Conservation (phyloP, 495 filamentous ascomycete genomes). For the Ramalina peruviana region DNA sequence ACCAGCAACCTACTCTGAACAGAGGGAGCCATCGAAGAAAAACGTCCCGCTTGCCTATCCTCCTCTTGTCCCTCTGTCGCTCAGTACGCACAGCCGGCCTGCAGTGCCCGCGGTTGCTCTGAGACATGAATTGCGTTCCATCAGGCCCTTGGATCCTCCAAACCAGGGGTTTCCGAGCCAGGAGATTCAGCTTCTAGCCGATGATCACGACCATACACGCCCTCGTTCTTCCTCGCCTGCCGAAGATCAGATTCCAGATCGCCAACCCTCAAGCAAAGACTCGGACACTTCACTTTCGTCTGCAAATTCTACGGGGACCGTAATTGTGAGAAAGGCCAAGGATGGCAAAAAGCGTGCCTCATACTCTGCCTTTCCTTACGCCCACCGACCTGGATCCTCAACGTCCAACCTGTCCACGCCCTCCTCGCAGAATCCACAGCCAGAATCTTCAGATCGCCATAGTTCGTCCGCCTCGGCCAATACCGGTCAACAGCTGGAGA, state of each 20-base stretch:
- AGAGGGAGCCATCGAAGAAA: background rate
- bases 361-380: conserved; percentile 16
- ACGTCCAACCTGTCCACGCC: conserved; percentile 11
- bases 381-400: conserved; percentile 12
- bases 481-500: conserved; percentile 19
- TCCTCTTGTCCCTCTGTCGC: background rate
- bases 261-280: conserved; percentile 9
- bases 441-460: conserved; percentile 3
- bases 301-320: conserved; percentile 36
- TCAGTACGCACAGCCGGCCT: background rate
- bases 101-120: background rate
- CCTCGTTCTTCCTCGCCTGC: background rate
- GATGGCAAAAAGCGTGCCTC: conserved; percentile 12
- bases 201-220: background rate
- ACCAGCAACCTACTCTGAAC: background rate
- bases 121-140: background rate
- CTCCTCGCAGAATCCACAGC: conserved; percentile 4
- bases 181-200: background rate
- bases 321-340: conserved; percentile 20
- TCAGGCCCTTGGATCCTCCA: background rate
- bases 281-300: conserved; percentile 34
- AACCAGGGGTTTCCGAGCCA: background rate
- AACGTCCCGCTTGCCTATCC: background rate
- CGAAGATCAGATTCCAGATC: background rate
- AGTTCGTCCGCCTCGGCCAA: conserved; percentile 15